A percentile compares a stretch with the other conserved stretches of the same genome.
Conservation (phyloP, 108 stramenopile species). For the Cyclotella atomus region DNA sequence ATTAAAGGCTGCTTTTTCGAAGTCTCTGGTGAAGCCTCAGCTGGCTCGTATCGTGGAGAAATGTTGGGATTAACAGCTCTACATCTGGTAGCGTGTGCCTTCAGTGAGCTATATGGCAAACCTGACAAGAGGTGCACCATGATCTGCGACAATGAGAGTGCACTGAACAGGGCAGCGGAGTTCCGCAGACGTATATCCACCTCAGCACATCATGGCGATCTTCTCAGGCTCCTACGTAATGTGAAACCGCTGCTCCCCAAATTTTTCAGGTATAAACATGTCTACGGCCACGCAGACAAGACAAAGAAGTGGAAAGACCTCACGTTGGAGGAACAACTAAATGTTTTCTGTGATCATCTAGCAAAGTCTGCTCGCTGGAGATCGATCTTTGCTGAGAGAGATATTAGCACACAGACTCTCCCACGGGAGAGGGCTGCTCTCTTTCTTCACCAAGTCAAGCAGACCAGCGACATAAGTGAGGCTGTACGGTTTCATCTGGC, state of each 20-base stretch:
- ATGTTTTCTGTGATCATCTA: background rate
- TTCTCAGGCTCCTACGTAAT: background rate
- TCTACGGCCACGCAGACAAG: background rate
- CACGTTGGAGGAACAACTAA: background rate
- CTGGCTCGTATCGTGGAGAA: slow-evolving; percentile 3
- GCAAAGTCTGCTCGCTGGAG: background rate
- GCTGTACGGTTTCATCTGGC: background rate
- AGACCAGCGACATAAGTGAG: background rate
- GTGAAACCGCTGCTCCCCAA: background rate
- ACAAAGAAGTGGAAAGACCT: background rate
- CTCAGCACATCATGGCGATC: background rate
- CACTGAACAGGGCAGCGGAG: background rate
- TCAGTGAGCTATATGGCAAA: background rate
- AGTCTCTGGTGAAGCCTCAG: background rate
- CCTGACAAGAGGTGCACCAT: background rate
- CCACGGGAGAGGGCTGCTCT: background rate
- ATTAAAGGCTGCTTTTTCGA: background rate
- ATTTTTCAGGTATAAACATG: background rate
- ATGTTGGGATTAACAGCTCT: background rate
- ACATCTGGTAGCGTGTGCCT: background rate
- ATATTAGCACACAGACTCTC: background rate
- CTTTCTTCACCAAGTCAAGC: background rate
- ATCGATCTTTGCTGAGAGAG: too few relatives aligned
- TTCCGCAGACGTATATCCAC: background rate
- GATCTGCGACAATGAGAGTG: background rate